These are phyloP conservation scores for Geotrichum fermentans DNA, from an alignment of 1,139 yeast genomes.

Conservation along the genomic window DNA sequence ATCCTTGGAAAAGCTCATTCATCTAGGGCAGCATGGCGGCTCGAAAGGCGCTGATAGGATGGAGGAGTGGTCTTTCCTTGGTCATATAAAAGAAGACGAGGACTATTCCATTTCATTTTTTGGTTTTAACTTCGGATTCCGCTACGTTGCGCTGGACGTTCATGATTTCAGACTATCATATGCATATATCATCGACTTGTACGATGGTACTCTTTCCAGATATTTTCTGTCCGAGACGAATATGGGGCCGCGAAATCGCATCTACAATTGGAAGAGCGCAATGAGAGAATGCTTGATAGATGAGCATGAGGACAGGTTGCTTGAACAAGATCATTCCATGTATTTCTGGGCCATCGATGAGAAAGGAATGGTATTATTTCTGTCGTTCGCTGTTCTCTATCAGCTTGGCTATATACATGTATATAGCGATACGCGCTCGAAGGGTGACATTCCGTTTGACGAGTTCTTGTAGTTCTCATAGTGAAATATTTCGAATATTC, in stretches of 20 bases:
- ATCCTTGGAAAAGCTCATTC: conserved; percentile 8
- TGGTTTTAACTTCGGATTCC: conserved; percentile 7
- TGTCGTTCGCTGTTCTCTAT: conserved; percentile 4
- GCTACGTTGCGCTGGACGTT: conserved; percentile 9
- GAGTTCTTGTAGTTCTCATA: conserved; percentile 1
- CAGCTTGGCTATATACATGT: conserved; percentile 13
- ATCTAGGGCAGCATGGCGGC: too few relatives aligned
- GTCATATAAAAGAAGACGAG: neutral
- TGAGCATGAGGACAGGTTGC: conserved; percentile 1
- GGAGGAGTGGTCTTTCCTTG: neutral
- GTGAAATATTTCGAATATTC: neutral
- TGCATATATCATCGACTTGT: conserved; percentile 6
- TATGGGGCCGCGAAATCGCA: neutral
- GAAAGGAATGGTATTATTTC: conserved; percentile 6
- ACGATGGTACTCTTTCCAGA: conserved; percentile 1
- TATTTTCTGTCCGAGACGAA: neutral
- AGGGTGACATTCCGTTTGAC: conserved; percentile 2
- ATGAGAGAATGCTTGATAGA: conserved; percentile 5
- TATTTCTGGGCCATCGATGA: conserved; percentile 9
- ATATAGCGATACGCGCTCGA: conserved; percentile 5
- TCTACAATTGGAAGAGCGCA: conserved; percentile 3
- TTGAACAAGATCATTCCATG: conserved; percentile 8
- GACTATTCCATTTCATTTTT: conserved; percentile 5
- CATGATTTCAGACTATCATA: neutral
- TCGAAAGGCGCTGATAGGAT: neutral